Percentiles rank a stretch among this genome's conserved stretches.
Evolutionary conservation across 2,329 filamentous ascomycete species (phyloP).

Genomic region (Amylocarpus encephaloides): DNA sequence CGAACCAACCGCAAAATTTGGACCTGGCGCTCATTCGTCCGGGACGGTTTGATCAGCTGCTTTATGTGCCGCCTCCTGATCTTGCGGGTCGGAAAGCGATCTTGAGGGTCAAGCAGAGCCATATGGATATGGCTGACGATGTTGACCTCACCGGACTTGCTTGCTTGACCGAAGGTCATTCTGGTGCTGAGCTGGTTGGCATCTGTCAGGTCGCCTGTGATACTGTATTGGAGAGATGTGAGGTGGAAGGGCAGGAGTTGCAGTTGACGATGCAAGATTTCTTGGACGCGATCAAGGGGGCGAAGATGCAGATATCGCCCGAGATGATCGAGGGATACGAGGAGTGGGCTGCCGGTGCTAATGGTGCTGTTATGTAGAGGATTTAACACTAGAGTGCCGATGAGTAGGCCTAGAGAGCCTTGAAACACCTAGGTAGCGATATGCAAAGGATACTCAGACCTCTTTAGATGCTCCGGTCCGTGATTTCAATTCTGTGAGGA

Average conservation of each 20-base stretch:
- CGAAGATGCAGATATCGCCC: conserved; percentile 52
- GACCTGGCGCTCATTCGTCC: conserved; percentile 81
- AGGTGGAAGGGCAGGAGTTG: conserved; percentile 35
- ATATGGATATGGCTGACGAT: conserved; percentile 53
- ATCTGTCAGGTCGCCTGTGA: conserved; percentile 48
- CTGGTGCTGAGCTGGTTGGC: conserved; percentile 73
- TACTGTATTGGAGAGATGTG: conserved; percentile 45
- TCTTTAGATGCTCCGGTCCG: no score
- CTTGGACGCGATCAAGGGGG: conserved; percentile 37
- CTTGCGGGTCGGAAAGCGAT: conserved; percentile 68
- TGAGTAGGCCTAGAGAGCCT: no score
- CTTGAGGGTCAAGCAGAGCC: conserved; percentile 58
- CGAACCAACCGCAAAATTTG: conserved; percentile 80
- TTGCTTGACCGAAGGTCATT: conserved; percentile 64
- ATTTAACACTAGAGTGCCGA: no score
- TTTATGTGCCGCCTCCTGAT: conserved; percentile 82
- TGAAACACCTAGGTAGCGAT: no score
- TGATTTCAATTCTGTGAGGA: no score
- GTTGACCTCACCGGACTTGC: conserved; percentile 63
- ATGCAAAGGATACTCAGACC: no score
- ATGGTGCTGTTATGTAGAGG: conserved; percentile 11
- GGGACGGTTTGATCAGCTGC: conserved; percentile 75
- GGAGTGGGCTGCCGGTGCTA: conserved; percentile 40
- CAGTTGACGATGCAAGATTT: conserved; percentile 41
- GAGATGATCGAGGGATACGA: conserved; percentile 54